Evolutionary conservation across 140 eudicot species (phyloP).

Genomic region (Ambrosia hybrid): DNA sequence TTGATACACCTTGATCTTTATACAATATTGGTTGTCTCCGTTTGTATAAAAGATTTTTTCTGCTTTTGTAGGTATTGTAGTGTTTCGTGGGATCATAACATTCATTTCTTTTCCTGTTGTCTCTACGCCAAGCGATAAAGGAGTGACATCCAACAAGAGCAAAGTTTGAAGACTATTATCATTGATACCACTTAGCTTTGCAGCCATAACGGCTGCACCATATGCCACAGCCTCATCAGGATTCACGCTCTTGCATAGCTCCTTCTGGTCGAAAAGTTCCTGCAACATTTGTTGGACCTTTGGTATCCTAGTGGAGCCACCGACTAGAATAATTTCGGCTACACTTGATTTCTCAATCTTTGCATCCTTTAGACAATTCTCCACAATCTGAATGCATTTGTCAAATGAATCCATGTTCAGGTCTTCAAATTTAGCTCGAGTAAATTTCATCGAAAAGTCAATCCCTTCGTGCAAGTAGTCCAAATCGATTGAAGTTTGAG

Average conservation of each 20-base stretch:
- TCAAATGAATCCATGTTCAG: conserved; percentile 19
- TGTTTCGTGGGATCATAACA: conserved; percentile 29
- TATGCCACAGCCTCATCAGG: conserved; percentile 41
- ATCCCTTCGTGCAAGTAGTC: conserved; percentile 30
- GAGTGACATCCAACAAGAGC: conserved; percentile 21
- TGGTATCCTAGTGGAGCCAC: conserved; percentile 39
- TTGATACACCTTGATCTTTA: background rate
- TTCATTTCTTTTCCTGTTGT: background rate
- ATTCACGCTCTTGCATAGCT: conserved; percentile 25
- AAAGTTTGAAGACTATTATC: background rate
- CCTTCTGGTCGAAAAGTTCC: conserved; percentile 14
- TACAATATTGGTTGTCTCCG: background rate
- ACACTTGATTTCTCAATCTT: conserved; percentile 21
- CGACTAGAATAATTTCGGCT: conserved; percentile 26
- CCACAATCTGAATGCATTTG: conserved; percentile 14
- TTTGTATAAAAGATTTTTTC: background rate
- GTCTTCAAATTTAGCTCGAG: conserved; percentile 32
- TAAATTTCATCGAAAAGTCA: conserved; percentile 33
- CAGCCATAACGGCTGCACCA: conserved; percentile 39
- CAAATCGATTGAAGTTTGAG: conserved; percentile 29
- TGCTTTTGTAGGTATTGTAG: conserved; percentile 29
- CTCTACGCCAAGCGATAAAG: conserved; percentile 24
- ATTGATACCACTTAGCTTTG: conserved; percentile 11
- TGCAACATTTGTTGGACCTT: conserved; percentile 24
- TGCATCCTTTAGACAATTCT: conserved; percentile 20